These are phyloP conservation scores for Didymella exigua DNA, from an alignment of 2,329 filamentous ascomycete genomes.

Conservation along the genomic window DNA sequence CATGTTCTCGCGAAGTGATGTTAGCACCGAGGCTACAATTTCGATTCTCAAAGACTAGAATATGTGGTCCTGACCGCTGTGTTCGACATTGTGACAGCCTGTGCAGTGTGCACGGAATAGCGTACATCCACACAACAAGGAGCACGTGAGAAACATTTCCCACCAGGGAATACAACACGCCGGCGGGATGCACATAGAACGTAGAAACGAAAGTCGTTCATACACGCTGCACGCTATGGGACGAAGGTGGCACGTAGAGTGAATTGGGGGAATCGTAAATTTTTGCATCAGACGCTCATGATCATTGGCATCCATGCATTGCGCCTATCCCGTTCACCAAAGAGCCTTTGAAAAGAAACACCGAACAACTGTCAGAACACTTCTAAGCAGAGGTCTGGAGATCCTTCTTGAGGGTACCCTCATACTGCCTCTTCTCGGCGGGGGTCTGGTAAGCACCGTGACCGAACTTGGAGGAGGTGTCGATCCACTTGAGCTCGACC, in stretches of 20 bases:
- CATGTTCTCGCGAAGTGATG: too few species aligned
- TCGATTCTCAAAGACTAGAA: too few species aligned
- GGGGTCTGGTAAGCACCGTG: constrained; percentile 99
- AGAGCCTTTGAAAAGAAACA: constrained; percentile 44
- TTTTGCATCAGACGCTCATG: constrained; percentile 43
- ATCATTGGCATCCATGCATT: constrained; percentile 39
- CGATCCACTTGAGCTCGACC: constrained; percentile 99
- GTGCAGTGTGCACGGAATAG: too few species aligned
- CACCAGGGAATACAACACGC: too few species aligned
- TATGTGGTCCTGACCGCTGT: too few species aligned
- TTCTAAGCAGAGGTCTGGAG: constrained; percentile 62
- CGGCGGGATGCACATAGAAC: not conserved
- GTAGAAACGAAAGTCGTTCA: not conserved
- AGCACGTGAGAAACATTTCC: not conserved
- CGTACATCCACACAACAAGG: too few species aligned
- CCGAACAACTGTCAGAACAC: constrained; percentile 31
- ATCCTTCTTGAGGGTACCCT: constrained; percentile 99
- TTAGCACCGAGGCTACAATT: too few species aligned
- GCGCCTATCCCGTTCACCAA: constrained; percentile 48
- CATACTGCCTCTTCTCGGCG: constrained; percentile 95
- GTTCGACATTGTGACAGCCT: too few species aligned
- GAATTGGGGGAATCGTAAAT: constrained; percentile 48
- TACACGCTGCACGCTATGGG: not conserved
- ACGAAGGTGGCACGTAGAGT: constrained; percentile 1
- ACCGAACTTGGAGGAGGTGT: constrained; percentile 99